These are phyloP conservation scores for Castanospermum australe DNA, from an alignment of 306 rosid genomes.

Conservation along the genomic window DNA sequence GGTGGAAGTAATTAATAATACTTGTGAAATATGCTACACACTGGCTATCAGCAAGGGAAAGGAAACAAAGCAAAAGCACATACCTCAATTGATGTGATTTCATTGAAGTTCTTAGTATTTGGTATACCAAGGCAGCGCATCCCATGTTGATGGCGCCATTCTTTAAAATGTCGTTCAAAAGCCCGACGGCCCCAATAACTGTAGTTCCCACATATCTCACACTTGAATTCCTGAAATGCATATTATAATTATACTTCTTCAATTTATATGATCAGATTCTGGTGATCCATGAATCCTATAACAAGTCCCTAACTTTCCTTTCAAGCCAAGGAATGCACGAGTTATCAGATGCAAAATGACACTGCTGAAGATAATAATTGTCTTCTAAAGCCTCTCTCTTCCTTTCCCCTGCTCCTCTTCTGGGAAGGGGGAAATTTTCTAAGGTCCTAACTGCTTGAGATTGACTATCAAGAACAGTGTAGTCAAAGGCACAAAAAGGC, in stretches of 20 bases:
- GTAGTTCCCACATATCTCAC: constrained; percentile 98
- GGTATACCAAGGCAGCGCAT: constrained; percentile 99
- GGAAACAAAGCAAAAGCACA: neutral
- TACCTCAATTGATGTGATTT: constrained; percentile 97
- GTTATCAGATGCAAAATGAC: too few species aligned
- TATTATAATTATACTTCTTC: too few species aligned
- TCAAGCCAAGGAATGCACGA: too few species aligned
- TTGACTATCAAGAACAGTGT: too few species aligned
- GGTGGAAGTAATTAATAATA: neutral
- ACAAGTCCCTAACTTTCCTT: constrained; percentile 12
- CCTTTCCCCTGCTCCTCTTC: neutral
- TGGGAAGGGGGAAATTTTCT: neutral
- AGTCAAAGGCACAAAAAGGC: too few species aligned
- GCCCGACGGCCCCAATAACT: constrained; percentile 99
- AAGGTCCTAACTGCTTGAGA: neutral
- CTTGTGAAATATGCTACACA: neutral
- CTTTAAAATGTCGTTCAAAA: constrained; percentile 95
- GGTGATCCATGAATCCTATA: neutral
- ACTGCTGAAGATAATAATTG: neutral
- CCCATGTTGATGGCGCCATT: constrained; percentile 99
- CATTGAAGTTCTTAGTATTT: constrained; percentile 95
- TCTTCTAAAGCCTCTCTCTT: neutral
- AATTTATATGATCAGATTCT: constrained; percentile 15
- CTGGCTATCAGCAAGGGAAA: neutral
- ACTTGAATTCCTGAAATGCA: constrained; percentile 87